Evolutionary conservation across 2,329 filamentous ascomycete species (phyloP), one percentile per base, ranked within the genome.

Genomic region (Diaporthe capsici): DNA sequence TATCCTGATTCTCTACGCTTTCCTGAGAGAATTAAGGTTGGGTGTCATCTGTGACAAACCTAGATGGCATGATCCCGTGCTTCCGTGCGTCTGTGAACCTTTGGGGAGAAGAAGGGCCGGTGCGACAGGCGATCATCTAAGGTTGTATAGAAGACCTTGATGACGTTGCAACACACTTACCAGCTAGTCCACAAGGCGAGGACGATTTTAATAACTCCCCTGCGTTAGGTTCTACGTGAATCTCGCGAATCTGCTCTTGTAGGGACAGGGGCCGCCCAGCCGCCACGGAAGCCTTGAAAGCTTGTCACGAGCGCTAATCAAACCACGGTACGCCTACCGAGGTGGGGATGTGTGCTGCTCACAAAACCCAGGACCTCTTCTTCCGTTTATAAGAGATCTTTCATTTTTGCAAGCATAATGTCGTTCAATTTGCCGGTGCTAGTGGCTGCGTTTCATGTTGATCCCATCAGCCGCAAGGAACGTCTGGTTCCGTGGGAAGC

Each of bases 401-500:
- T n/a, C 20, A 20, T 28, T 37, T 68, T 39, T 51, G 10, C 22
- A n/a, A 20, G 65, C 31, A 53, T 37, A 25, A 25, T 39, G 65
- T 68, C 22, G 13, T 37, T 39, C 31, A 68, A 68, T 68, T 68
- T 68, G 6, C 31, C 31, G 28, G 47, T 37, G 17, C 47, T 39
- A 31, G 34, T 68, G 44, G 47, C 12, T 53, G 47, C 31, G 65
- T 68, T 68, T 68, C 65, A 68, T 39, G 47, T 68, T 68, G n/a
- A 68, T 68, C 47, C 47, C 65, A 15, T 34, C 22, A n/a, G 20
- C 28, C 28, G 42, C 42, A 68, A 68, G 65, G 65, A 68, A 39
- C 65, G 65, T 68, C 37, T 53, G 65, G 31, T 7, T 68, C 65
- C 65, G 65, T 68, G 47, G 63, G 65, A 68, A 68, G 47, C 65